Evolutionary conservation across 2,329 filamentous ascomycete genomes (phyloP).

Genomic region (Chaetomium strumarium): DNA sequence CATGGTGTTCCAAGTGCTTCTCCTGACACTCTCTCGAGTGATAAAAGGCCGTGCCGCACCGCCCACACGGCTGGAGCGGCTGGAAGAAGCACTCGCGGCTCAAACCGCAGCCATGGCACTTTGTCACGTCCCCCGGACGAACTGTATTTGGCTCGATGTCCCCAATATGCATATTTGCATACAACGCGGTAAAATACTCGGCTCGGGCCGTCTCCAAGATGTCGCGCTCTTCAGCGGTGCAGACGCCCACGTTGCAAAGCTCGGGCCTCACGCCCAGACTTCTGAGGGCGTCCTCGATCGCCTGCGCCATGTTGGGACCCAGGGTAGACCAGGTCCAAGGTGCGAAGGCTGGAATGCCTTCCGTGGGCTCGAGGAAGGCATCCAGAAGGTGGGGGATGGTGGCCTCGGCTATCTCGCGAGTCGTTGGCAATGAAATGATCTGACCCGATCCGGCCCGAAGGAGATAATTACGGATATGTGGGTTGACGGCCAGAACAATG

Average conservation of each 20-base stretch:
- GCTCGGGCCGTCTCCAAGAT: slow-evolving; percentile 5
- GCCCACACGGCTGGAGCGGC: slow-evolving; percentile 6
- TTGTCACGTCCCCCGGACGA: not conserved
- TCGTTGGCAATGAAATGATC: slow-evolving; percentile 8
- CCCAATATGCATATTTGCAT: too few relatives aligned
- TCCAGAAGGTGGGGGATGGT: slow-evolving; percentile 7
- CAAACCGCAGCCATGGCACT: slow-evolving; percentile 11
- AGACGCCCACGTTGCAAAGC: slow-evolving; percentile 15
- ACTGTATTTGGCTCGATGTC: not conserved
- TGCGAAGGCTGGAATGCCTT: not conserved
- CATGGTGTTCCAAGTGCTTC: slow-evolving; percentile 11
- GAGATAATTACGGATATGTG: not conserved
- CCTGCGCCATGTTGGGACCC: slow-evolving; percentile 7
- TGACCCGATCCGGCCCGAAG: not conserved
- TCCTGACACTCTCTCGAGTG: slow-evolving; percentile 10
- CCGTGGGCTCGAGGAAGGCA: not conserved
- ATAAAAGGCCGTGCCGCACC: slow-evolving; percentile 6
- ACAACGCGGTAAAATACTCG: too few relatives aligned
- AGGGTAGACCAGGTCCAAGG: slow-evolving; percentile 16
- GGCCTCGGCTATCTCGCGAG: slow-evolving; percentile 7
- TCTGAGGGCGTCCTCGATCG: slow-evolving; percentile 5
- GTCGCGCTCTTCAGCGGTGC: slow-evolving; percentile 4
- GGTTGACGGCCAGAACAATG: slow-evolving; percentile 6
- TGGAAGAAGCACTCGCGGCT: slow-evolving; percentile 2
- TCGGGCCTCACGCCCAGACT: slow-evolving; percentile 9